These are phyloP conservation scores for Stachybotrys echinatus DNA, from an alignment of 2,329 filamentous ascomycete genomes.

Conservation along the genomic window DNA sequence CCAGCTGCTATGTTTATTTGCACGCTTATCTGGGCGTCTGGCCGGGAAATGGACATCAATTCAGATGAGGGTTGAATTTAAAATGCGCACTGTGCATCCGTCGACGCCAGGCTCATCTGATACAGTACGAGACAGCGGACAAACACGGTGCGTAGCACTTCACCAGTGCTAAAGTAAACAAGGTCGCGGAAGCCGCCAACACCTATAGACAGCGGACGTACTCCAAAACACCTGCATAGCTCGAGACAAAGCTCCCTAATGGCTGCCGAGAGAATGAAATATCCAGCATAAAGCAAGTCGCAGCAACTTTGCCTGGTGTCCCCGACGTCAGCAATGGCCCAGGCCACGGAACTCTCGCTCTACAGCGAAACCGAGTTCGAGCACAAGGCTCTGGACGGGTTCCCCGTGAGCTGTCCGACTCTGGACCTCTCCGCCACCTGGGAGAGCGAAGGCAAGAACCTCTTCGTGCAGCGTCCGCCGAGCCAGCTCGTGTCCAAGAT, in stretches of 20 bases:
- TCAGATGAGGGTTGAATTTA: too few relatives aligned
- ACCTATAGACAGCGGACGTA: background rate
- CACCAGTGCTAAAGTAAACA: too few relatives aligned
- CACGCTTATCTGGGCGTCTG: too few relatives aligned
- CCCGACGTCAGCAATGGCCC: slow-evolving; percentile 15
- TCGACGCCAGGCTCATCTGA: too few relatives aligned
- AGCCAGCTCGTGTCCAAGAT: slow-evolving; percentile 59
- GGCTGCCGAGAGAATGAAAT: background rate
- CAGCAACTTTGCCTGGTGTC: background rate
- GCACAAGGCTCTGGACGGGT: slow-evolving; percentile 46
- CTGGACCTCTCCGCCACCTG: slow-evolving; percentile 75
- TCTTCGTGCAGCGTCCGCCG: slow-evolving; percentile 74
- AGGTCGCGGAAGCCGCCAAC: too few relatives aligned
- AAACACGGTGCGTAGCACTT: too few relatives aligned
- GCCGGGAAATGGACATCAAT: too few relatives aligned
- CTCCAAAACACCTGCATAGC: background rate
- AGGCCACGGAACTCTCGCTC: slow-evolving; percentile 33
- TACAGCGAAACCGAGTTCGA: slow-evolving; percentile 55
- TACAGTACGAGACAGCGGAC: too few relatives aligned
- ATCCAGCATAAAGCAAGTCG: background rate
- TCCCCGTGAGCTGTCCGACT: slow-evolving; percentile 73
- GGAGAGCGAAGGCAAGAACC: slow-evolving; percentile 60
- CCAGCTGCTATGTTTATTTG: too few relatives aligned
- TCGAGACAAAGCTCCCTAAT: background rate
- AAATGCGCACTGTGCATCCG: too few relatives aligned